Base-by-base conservation (phyloP, 306 rosid species). In the Dalbergia oliveri region DNA sequence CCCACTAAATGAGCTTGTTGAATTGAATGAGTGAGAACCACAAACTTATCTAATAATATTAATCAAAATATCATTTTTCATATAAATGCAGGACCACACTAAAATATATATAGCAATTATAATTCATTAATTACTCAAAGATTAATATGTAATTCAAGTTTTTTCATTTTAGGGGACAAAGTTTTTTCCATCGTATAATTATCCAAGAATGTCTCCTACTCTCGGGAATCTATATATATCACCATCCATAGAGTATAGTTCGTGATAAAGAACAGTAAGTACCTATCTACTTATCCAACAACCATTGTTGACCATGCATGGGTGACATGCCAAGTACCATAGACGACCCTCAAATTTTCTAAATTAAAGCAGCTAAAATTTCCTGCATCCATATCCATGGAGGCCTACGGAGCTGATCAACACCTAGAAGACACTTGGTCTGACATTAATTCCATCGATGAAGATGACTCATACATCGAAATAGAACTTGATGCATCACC, bases 391-490 rank as follows among this genome's bases (percentile, higher is more conserved):
- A 19, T 8, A 5, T 4, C 37, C 56, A 70, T 70, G 75, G 75
- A 66, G 66, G 19, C 56, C n/a, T 39, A 31, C 31, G 19, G 21
- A 44, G 26, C n/a, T 23, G 47, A 78, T 66, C 13, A 44, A 4
- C 15, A 49, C 47, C 8, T 7, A 53, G n/a, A 63, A 35, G 53
- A 68, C 57, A 19, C 71, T 70, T 74, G 66, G 82, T 39, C 79
- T 8, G 83, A 75, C 31, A 75, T 53, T 15, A 80, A 77, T 26
- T 72, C 19, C 35, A 63, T 13, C n/a, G 65, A 85, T 11, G 83
- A 78, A 35, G 85, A 70, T 18, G 87, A 67, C 59, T 81, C 87
- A 0, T 90, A 82, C 76, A 90, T 90, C 8, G 93, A 90, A 84
- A 86, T 90, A 51, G 79, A 63, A 3, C 72, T 88, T 4, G 84